Percentiles rank a stretch among this genome's conserved stretches.
phyloP scores from a whole-genome alignment of 108 stramenopile species.

The Cyclotella atomus region DNA sequence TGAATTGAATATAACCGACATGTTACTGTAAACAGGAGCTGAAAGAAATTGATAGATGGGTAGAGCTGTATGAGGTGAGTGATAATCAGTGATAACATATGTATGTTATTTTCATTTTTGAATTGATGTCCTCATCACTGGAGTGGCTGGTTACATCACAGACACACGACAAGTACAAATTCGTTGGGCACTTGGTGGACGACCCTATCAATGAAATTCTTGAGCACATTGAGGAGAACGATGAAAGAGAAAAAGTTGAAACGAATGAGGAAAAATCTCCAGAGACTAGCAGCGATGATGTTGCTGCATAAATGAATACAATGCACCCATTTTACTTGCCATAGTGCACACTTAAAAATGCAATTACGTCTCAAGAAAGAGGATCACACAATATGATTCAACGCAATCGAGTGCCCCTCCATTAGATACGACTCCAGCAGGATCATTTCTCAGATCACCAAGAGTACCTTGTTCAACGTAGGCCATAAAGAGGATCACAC shows the following conservation, averaged over 20 bases:
- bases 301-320: not conserved
- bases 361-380: too few relatives aligned
- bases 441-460: constrained; percentile 29
- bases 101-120: not conserved
- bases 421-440: too few relatives aligned
- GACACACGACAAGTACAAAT: constrained; percentile 80
- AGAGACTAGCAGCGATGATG: not conserved
- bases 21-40: constrained; percentile 32
- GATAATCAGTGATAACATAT: not conserved
- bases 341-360: too few relatives aligned
- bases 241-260: constrained; percentile 6
- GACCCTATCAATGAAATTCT: constrained; percentile 45
- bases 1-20: too few relatives aligned
- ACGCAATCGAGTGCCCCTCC: too few relatives aligned
- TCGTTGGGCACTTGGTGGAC: constrained; percentile 61
- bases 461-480: constrained; percentile 61
- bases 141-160: too few relatives aligned
- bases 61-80: constrained; percentile 65
- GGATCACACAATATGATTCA: too few relatives aligned
- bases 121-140: too few relatives aligned
- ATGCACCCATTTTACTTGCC: not conserved
- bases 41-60: constrained; percentile 74
- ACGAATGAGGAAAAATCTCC: not conserved
- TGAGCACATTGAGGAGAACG: constrained; percentile 29
- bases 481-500: too few relatives aligned